Evolutionary conservation across 306 rosid genomes (phyloP).

Genomic region (Vigna reflexopilosa): DNA sequence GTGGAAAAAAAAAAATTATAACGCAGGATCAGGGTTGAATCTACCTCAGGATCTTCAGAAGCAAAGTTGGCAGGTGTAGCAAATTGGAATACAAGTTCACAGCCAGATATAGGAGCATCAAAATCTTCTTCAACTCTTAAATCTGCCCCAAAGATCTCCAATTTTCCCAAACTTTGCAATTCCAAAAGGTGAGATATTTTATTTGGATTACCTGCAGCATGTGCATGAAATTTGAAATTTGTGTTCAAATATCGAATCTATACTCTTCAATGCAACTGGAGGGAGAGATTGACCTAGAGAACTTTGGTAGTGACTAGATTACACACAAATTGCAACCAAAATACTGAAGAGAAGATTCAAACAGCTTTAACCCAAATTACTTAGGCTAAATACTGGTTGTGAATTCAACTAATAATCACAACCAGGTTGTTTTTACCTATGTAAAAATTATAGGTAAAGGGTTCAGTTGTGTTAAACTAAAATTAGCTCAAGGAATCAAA

Average conservation of each 20-base stretch:
- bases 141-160: constrained; percentile 62
- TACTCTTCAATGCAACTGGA: neutral
- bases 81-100: constrained; percentile 70
- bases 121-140: constrained; percentile 61
- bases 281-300: no score
- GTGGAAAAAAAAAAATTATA: neutral
- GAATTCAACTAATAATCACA: no score
- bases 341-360: no score
- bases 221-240: neutral
- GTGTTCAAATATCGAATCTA: neutral
- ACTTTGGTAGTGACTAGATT: no score
- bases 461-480: no score
- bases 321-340: no score
- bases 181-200: constrained; percentile 62
- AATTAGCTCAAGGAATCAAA: no score
- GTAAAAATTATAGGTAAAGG: no score
- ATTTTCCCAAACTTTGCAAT: constrained; percentile 56
- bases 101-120: constrained; percentile 65
- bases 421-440: no score
- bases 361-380: no score
- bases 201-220: constrained; percentile 51
- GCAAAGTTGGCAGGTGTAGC: constrained; percentile 71
- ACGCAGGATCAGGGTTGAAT: neutral
- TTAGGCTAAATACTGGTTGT: no score
- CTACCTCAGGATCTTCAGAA: constrained; percentile 78